Evolutionary conservation across 2,329 filamentous ascomycete species (phyloP).

Genomic region (Dactylellina leptospora): DNA sequence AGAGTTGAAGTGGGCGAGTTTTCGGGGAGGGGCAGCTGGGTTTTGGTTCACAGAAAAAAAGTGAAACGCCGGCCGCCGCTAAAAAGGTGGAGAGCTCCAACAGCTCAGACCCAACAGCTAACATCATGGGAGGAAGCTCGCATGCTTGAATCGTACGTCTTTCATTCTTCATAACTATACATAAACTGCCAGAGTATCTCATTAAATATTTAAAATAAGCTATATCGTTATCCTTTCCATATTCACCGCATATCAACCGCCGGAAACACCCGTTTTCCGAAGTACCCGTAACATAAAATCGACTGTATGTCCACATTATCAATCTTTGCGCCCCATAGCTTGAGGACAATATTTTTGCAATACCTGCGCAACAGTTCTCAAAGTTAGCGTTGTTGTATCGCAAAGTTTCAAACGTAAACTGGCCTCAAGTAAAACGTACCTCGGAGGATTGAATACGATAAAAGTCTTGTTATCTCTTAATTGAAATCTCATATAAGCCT

Average conservation of each 20-base stretch:
- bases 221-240: background rate
- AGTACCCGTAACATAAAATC: slow-evolving; percentile 44
- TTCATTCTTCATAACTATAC: too few relatives aligned
- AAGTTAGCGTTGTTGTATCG: slow-evolving; percentile 13
- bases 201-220: background rate
- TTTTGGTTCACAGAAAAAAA: slow-evolving; percentile 14
- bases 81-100: slow-evolving; percentile 48
- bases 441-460: slow-evolving; percentile 47
- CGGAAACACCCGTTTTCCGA: slow-evolving; percentile 47
- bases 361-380: slow-evolving; percentile 14
- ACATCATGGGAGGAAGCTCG: too few relatives aligned
- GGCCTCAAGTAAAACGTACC: slow-evolving; percentile 8
- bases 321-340: slow-evolving; percentile 50
- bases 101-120: background rate
- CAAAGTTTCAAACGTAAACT: background rate
- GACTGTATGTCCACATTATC: slow-evolving; percentile 51
- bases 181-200: background rate
- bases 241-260: slow-evolving; percentile 47
- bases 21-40: slow-evolving; percentile 21
- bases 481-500: slow-evolving; percentile 46
- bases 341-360: slow-evolving; percentile 41
- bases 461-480: slow-evolving; percentile 42
- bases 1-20: slow-evolving; percentile 20
- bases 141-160: too few relatives aligned
- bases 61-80: slow-evolving; percentile 1